phyloP scores from a whole-genome alignment of 805 yeast species.

The Saccharomycopsis amapae region DNA sequence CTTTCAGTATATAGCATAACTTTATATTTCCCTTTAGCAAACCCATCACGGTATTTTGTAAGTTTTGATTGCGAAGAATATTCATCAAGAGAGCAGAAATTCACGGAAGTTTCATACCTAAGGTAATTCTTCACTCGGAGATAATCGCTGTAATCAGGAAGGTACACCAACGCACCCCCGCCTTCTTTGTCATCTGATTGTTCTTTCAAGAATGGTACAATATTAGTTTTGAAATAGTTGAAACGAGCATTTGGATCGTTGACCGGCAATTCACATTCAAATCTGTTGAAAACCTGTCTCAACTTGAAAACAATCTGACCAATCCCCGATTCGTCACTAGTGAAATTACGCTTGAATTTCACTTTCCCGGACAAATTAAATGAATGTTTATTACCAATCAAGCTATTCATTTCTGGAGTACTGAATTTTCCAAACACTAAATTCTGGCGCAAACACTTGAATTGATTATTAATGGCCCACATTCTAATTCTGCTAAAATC shows the following conservation, averaged over 20 bases:
- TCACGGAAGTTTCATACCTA: slow-evolving; percentile 47
- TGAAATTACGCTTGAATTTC: slow-evolving; percentile 41
- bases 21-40: slow-evolving; percentile 54
- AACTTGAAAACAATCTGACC: slow-evolving; percentile 59
- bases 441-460: slow-evolving; percentile 66
- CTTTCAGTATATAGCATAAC: slow-evolving; percentile 88
- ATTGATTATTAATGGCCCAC: slow-evolving; percentile 87
- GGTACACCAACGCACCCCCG: slow-evolving; percentile 66
- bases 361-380: slow-evolving; percentile 54
- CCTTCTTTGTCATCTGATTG: slow-evolving; percentile 30
- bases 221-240: slow-evolving; percentile 66
- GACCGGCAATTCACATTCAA: slow-evolving; percentile 47
- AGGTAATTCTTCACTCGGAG: slow-evolving; percentile 65
- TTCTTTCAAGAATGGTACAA: slow-evolving; percentile 56
- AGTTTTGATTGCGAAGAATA: slow-evolving; percentile 69
- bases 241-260: slow-evolving; percentile 80
- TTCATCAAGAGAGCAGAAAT: slow-evolving; percentile 74
- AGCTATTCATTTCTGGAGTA: slow-evolving; percentile 75
- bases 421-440: slow-evolving; percentile 65
- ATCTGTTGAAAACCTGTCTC: slow-evolving; percentile 64
- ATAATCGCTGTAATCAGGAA: slow-evolving; percentile 84
- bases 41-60: slow-evolving; percentile 62
- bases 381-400: slow-evolving; percentile 40
- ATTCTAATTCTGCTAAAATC: slow-evolving; percentile 88
- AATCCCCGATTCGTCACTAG: slow-evolving; percentile 29